Evolutionary conservation across 1,284 basidiomycete species (phyloP).

Genomic region (Trichosporon faecale): DNA sequence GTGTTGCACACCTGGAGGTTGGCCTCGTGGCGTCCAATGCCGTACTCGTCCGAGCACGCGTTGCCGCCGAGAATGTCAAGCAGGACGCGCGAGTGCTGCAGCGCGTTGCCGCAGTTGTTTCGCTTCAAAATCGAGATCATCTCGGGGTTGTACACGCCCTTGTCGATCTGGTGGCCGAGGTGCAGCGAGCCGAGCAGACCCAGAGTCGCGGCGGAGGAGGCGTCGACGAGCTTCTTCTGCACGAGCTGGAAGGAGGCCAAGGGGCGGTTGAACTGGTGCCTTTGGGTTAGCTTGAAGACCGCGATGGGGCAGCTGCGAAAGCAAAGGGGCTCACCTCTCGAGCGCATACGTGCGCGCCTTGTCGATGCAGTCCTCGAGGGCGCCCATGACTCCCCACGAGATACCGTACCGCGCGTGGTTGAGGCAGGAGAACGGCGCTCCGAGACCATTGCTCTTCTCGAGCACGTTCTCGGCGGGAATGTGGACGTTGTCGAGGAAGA

Average conservation of each 20-base stretch:
- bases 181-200: conserved; percentile 73
- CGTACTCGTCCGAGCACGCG: conserved; percentile 82
- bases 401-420: conserved; percentile 90
- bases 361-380: conserved; percentile 84
- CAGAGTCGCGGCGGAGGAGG: conserved; percentile 76
- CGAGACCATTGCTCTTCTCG: conserved; percentile 69
- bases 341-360: conserved; percentile 80
- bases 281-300: not conserved
- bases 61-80: conserved; percentile 89
- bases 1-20: conserved; percentile 91
- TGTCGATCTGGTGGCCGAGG: conserved; percentile 85
- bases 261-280: conserved; percentile 74
- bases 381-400: conserved; percentile 89
- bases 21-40: conserved; percentile 82
- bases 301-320: not conserved
- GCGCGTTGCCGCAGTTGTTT: conserved; percentile 91
- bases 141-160: conserved; percentile 73
- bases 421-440: conserved; percentile 82
- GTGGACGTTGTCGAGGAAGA: conserved; percentile 83
- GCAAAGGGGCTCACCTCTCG: conserved; percentile 56
- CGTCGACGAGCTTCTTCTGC: conserved; percentile 95
- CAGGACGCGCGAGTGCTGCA: conserved; percentile 73
- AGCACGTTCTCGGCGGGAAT: conserved; percentile 69
- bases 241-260: conserved; percentile 92
- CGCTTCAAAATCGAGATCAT: conserved; percentile 94